Evolutionary conservation across 2,329 filamentous ascomycete genomes (phyloP).

Genomic region (Monosporascus sp.): DNA sequence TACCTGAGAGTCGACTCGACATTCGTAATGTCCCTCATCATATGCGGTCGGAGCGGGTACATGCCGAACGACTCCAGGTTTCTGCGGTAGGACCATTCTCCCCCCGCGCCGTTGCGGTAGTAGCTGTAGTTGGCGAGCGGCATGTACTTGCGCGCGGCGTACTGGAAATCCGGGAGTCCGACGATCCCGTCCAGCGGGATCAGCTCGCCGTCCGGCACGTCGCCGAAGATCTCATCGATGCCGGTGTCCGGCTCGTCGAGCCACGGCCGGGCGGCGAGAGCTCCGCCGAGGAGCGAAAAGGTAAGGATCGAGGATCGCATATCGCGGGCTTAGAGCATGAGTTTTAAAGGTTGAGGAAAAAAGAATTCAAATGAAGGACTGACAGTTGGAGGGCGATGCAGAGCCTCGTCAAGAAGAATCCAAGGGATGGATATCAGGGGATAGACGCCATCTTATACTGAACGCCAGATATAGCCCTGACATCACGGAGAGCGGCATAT

Average conservation of each 20-base stretch:
- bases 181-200: conserved; percentile 39
- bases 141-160: conserved; percentile 43
- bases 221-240: conserved; percentile 31
- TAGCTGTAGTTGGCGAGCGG: conserved; percentile 46
- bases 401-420: too few relatives aligned
- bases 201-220: conserved; percentile 28
- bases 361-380: too few relatives aligned
- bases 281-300: conserved; percentile 26
- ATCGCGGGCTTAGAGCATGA: neutral
- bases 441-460: too few relatives aligned
- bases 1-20: conserved; percentile 30
- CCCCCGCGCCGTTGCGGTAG: conserved; percentile 50
- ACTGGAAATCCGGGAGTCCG: conserved; percentile 50
- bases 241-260: conserved; percentile 42
- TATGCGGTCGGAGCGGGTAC: conserved; percentile 41
- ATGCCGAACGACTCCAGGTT: conserved; percentile 50
- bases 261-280: conserved; percentile 36
- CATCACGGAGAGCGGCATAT: too few relatives aligned
- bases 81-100: conserved; percentile 51
- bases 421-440: too few relatives aligned
- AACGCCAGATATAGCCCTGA: too few relatives aligned
- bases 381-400: too few relatives aligned
- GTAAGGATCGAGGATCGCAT: conserved; percentile 23
- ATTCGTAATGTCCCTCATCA: conserved; percentile 44
- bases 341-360: too few relatives aligned